A percentile compares a stretch with the other conserved stretches of the same genome.
These are phyloP conservation scores for Neobulgaria alba DNA, from an alignment of 2,329 filamentous ascomycete species.

Conservation along the genomic window DNA sequence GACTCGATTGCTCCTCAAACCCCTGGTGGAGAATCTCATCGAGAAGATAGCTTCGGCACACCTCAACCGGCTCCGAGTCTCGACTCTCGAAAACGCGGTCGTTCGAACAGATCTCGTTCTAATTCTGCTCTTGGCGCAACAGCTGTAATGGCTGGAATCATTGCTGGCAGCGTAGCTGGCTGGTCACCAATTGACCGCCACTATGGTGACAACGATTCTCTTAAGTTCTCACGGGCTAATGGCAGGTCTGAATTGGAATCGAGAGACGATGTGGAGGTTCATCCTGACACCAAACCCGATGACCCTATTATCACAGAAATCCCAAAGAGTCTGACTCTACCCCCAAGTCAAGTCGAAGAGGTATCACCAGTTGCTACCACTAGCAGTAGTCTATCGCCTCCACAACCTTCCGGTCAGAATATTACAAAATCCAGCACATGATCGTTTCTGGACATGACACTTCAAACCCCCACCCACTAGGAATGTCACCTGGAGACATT, in stretches of 20 bases:
- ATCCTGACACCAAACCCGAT: slow-evolving; percentile 39
- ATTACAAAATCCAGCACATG: slow-evolving; percentile 5
- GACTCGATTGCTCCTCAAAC: slow-evolving; percentile 61
- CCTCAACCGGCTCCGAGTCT: slow-evolving; percentile 38
- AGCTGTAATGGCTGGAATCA: slow-evolving; percentile 75
- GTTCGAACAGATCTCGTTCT: slow-evolving; percentile 53
- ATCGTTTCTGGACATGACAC: too few species aligned
- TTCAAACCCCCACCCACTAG: too few species aligned
- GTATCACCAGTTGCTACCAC: slow-evolving; percentile 12
- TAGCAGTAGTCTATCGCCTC: slow-evolving; percentile 1
- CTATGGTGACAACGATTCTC: slow-evolving; percentile 21
- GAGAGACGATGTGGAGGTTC: slow-evolving; percentile 36
- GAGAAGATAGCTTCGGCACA: slow-evolving; percentile 41
- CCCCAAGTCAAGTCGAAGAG: slow-evolving; percentile 25
- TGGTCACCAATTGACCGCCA: slow-evolving; percentile 67
- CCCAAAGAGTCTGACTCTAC: slow-evolving; percentile 22
- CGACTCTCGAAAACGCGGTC: slow-evolving; percentile 55
- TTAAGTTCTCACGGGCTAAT: slow-evolving; percentile 23
- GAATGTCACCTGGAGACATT: too few species aligned
- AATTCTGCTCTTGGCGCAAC: slow-evolving; percentile 67
- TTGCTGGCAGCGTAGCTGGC: slow-evolving; percentile 66
- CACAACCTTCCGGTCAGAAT: slow-evolving; percentile 1
- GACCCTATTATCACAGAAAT: slow-evolving; percentile 38
- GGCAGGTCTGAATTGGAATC: slow-evolving; percentile 32
- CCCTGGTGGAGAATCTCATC: slow-evolving; percentile 41